phyloP scores from a whole-genome alignment of 345 rosid genomes.

The Barbarea vulgaris region DNA sequence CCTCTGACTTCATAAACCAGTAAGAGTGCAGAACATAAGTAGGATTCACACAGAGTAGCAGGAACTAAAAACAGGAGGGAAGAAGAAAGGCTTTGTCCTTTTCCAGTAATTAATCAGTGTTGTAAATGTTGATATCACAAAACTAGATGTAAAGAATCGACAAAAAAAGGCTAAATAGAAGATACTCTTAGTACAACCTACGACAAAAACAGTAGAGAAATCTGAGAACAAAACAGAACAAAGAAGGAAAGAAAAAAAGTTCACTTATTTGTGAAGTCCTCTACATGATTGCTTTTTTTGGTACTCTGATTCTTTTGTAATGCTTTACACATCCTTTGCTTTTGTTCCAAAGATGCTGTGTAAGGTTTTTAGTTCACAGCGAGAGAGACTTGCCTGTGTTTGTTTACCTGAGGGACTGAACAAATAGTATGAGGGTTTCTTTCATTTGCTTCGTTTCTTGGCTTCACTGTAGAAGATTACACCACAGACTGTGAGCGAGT shows the following conservation, averaged over 20 bases:
- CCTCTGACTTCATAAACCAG: conserved; percentile 9
- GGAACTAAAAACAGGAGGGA: neutral
- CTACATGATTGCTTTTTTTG: conserved; percentile 23
- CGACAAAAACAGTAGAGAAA: conserved; percentile 19
- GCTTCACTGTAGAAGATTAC: conserved; percentile 59
- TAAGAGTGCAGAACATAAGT: conserved; percentile 13
- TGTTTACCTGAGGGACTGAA: conserved; percentile 32
- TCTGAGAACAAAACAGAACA: neutral
- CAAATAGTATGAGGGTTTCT: conserved; percentile 13
- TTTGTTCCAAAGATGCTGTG: conserved; percentile 34
- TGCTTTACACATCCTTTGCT: conserved; percentile 29
- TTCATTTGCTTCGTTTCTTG: conserved; percentile 53
- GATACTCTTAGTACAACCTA: conserved; percentile 40
- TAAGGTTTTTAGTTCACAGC: conserved; percentile 20
- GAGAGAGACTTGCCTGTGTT: conserved; percentile 18
- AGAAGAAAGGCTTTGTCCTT: neutral
- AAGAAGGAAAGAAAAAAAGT: neutral
- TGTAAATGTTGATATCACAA: conserved; percentile 57
- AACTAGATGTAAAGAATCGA: conserved; percentile 35
- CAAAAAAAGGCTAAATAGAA: conserved; percentile 24
- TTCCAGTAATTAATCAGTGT: conserved; percentile 62
- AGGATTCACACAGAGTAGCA: neutral
- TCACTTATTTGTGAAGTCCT: conserved; percentile 37
- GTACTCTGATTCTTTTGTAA: conserved; percentile 31
- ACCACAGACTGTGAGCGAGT: conserved; percentile 55